Conservation (phyloP, 148 eudicot genomes). For the Diospyros kaki region DNA sequence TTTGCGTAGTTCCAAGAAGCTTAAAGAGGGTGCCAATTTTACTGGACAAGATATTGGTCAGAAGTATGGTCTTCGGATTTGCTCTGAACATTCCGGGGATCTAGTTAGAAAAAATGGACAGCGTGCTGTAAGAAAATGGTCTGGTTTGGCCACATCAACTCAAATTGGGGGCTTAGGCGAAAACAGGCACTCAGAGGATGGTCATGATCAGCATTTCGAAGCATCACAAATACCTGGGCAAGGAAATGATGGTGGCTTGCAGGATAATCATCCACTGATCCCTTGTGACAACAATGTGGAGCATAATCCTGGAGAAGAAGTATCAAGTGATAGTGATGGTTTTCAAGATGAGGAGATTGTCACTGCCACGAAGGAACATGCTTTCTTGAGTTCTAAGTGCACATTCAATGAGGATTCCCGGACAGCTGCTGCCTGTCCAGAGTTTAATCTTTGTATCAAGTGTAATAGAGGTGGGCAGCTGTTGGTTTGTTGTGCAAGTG, state of each 20-base stretch:
- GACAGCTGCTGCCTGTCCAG: conserved; percentile 30
- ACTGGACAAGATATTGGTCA: conserved; percentile 13
- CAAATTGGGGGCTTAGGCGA: conserved; percentile 8
- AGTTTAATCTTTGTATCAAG: conserved; percentile 53
- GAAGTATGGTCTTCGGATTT: conserved; percentile 17
- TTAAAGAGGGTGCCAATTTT: conserved; percentile 25
- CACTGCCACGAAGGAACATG: conserved; percentile 30
- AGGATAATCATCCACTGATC: conserved; percentile 11
- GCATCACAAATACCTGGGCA: conserved; percentile 3
- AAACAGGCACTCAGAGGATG: background rate
- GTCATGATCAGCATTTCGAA: conserved; percentile 5
- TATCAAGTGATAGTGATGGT: conserved; percentile 25
- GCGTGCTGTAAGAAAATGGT: background rate
- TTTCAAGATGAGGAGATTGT: conserved; percentile 22
- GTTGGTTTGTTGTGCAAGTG: conserved; percentile 45
- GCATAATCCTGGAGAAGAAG: conserved; percentile 13
- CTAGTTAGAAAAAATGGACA: conserved; percentile 1
- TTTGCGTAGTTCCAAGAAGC: conserved; percentile 33
- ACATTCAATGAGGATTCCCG: conserved; percentile 34
- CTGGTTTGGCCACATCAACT: conserved; percentile 14
- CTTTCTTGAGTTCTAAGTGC: conserved; percentile 45
- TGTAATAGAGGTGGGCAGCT: conserved; percentile 62
- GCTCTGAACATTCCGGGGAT: conserved; percentile 12
- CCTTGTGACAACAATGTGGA: conserved; percentile 5
- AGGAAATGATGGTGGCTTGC: conserved; percentile 4